Base-by-base conservation (phyloP, 2,329 filamentous ascomycete genomes). In the Cryoendolithus antarcticus region DNA sequence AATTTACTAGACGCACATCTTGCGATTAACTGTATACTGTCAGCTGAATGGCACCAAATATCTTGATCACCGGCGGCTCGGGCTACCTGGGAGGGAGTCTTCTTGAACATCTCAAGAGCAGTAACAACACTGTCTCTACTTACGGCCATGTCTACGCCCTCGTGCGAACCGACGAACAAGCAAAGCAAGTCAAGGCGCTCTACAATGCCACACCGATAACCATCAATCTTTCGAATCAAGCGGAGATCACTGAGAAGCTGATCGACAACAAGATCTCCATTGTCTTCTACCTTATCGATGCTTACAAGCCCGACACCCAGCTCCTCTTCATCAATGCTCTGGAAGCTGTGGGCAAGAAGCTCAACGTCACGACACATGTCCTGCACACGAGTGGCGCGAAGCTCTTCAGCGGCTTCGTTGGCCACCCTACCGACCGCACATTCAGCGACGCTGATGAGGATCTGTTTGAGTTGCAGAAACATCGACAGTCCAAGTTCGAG, bases 31-130 rank as follows among this genome's bases (percentile, higher is more conserved):
- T 37, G 35, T 37, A 37, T n/a, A 15, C 29, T 30, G 10, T 24
- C 24, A 12, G 15, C 8, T 10, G 11, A 27, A 57, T 56, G 54
- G 35, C 48, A 34, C 55, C 54, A 41, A 64, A 65, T 33, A 61
- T 71, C 37, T 62, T 72, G 24, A 57, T 73, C 34, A 73, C 70
- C 0, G 70, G 70, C 6, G 67, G 48, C 21, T 71, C 69, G 0
- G 71, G 71, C 15, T 74, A 74, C 40, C 64, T 74, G 0, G 70
- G 70, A 13, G 71, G 70, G 2, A 63, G 61, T 0, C 53, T 74
- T 2, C 63, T 74, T 4, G 61, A 63, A 6, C 58, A 57, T 4
- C 58, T 62, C 43, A 33, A 40, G 38, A 46, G 51, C 1, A 39
- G 43, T 3, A 56, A 61, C 19, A 48, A 54, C 2, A 12, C 37